Percentiles rank a stretch among this genome's conserved stretches.
Evolutionary conservation across 2,329 filamentous ascomycete species (phyloP).

Genomic region (Aureobasidium sp.): DNA sequence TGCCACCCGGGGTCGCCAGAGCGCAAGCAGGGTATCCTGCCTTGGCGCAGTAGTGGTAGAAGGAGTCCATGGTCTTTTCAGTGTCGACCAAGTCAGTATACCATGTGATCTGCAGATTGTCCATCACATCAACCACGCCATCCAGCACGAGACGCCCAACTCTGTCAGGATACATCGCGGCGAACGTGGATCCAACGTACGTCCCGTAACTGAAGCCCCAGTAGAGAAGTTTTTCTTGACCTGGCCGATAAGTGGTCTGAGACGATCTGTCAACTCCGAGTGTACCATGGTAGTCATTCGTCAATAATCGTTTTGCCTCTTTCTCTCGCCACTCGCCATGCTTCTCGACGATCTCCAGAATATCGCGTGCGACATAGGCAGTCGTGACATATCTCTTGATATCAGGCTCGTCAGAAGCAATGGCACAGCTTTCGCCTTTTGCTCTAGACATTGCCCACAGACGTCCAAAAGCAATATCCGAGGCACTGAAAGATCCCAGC

Average conservation of each 20-base stretch:
- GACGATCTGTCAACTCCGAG: not conserved
- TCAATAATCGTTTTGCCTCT: slow-evolving; percentile 21
- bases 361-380: slow-evolving; percentile 41
- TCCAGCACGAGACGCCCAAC: slow-evolving; percentile 39
- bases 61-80: slow-evolving; percentile 44
- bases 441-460: not conserved
- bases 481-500: slow-evolving; percentile 33
- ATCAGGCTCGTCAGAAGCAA: not conserved
- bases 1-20: slow-evolving; percentile 12
- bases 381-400: slow-evolving; percentile 40
- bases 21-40: slow-evolving; percentile 31
- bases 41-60: slow-evolving; percentile 5
- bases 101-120: slow-evolving; percentile 45
- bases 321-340: slow-evolving; percentile 30
- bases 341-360: slow-evolving; percentile 41
- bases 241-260: slow-evolving; percentile 22
- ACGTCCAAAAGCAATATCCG: slow-evolving; percentile 30
- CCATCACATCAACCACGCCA: slow-evolving; percentile 36
- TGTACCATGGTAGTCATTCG: slow-evolving; percentile 15
- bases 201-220: slow-evolving; percentile 43
- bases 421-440: not conserved
- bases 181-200: slow-evolving; percentile 40
- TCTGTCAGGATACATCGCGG: slow-evolving; percentile 39
- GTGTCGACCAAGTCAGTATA: slow-evolving; percentile 44
- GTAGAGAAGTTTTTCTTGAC: slow-evolving; percentile 28